A percentile compares a stretch with the other conserved stretches of the same genome.
Conservation (phyloP, 768 basidiomycete genomes). For the Astraeus odoratus region DNA sequence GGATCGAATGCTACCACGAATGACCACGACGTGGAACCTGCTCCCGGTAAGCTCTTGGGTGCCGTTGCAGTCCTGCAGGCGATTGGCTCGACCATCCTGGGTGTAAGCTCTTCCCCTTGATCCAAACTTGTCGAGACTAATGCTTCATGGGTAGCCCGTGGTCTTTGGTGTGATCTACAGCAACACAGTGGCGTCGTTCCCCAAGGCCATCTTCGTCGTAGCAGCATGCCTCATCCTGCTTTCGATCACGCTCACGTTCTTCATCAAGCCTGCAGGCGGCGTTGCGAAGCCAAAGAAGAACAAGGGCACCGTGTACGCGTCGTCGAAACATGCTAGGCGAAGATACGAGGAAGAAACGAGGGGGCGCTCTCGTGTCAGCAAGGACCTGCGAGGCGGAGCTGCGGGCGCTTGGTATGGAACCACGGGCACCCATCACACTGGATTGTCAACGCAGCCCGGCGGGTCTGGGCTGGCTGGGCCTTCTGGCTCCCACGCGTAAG, state of each 20-base stretch:
- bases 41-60: constrained; percentile 57
- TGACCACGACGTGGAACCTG: constrained; percentile 28
- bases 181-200: constrained; percentile 53
- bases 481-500: background rate
- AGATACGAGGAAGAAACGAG: constrained; percentile 13
- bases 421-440: constrained; percentile 5
- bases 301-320: background rate
- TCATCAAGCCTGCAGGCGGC: constrained; percentile 31
- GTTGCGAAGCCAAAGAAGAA: constrained; percentile 13
- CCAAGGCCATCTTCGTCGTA: constrained; percentile 60
- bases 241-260: constrained; percentile 40
- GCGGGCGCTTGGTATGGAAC: constrained; percentile 17
- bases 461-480: constrained; percentile 2
- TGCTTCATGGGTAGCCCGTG: constrained; percentile 45
- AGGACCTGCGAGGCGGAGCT: constrained; percentile 32
- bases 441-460: constrained; percentile 6
- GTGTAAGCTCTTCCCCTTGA: constrained; percentile 24
- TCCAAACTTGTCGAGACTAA: background rate
- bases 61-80: constrained; percentile 66
- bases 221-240: constrained; percentile 49
- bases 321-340: constrained; percentile 7
- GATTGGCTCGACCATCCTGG: constrained; percentile 54
- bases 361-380: constrained; percentile 30
- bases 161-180: constrained; percentile 65
- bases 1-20: background rate